Evolutionary conservation across 2,329 filamentous ascomycete species (phyloP).

Genomic region (Graphilbum fragrans): DNA sequence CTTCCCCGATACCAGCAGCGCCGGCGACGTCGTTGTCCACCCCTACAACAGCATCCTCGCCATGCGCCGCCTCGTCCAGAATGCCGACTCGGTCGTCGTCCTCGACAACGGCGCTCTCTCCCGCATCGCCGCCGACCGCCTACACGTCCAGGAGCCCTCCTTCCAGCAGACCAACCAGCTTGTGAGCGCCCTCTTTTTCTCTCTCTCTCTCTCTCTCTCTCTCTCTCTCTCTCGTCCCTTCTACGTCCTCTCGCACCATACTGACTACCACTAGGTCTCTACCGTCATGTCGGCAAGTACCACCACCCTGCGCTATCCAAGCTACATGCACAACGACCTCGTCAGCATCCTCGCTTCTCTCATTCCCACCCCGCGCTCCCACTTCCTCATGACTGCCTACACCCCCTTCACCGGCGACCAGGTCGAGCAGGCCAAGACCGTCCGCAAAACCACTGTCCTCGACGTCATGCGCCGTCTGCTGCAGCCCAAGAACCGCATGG

Average conservation of each 20-base stretch:
- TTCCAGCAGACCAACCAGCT: constrained; percentile 97
- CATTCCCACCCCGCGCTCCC: constrained; percentile 90
- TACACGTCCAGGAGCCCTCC: constrained; percentile 90
- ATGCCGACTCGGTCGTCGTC: constrained; percentile 94
- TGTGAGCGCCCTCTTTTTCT: constrained; percentile 29
- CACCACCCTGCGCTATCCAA: constrained; percentile 89
- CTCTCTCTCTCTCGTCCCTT: no score
- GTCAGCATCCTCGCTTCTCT: constrained; percentile 93
- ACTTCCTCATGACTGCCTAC: constrained; percentile 98
- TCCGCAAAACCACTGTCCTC: constrained; percentile 93
- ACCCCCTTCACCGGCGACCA: constrained; percentile 95
- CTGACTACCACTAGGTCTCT: constrained; percentile 53
- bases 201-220: neutral
- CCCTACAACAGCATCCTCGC: constrained; percentile 95
- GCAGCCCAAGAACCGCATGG: constrained; percentile 99
- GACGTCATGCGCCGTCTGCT: constrained; percentile 94
- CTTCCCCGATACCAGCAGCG: constrained; percentile 84
- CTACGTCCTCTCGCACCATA: neutral
- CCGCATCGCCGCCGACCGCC: constrained; percentile 82
- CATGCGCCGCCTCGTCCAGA: constrained; percentile 83
- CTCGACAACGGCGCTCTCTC: constrained; percentile 91
- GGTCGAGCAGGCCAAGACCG: constrained; percentile 92
- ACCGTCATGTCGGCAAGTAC: constrained; percentile 99
- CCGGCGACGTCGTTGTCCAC: constrained; percentile 87
- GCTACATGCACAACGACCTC: constrained; percentile 99